phyloP scores from a whole-genome alignment of 805 yeast species.

The Ogataea populi-albae region DNA sequence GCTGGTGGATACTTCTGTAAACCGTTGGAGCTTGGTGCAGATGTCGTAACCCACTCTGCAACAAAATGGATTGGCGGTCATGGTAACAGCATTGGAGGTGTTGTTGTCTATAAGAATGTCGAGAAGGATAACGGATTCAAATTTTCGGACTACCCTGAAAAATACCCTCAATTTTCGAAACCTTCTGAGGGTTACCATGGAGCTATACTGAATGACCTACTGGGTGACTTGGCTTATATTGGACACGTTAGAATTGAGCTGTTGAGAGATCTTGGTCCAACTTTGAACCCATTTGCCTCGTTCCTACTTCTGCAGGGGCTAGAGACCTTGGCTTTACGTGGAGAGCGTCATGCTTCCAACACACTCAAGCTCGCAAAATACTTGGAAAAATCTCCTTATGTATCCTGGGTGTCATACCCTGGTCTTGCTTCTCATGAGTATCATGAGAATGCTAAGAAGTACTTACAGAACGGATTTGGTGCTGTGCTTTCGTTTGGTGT shows the following conservation, averaged over 20 bases:
- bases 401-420: slow-evolving; percentile 88
- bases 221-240: slow-evolving; percentile 77
- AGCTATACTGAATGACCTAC: slow-evolving; percentile 71
- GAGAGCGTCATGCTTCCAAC: slow-evolving; percentile 86
- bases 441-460: slow-evolving; percentile 81
- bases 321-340: slow-evolving; percentile 90
- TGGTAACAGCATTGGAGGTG: slow-evolving; percentile 93
- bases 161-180: slow-evolving; percentile 85
- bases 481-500: slow-evolving; percentile 90
- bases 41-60: slow-evolving; percentile 89
- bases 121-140: slow-evolving; percentile 88
- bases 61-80: slow-evolving; percentile 99
- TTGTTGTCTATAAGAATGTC: slow-evolving; percentile 47
- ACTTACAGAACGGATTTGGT: slow-evolving; percentile 77
- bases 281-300: slow-evolving; percentile 82
- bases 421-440: slow-evolving; percentile 78
- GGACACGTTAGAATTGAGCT: slow-evolving; percentile 79
- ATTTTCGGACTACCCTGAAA: slow-evolving; percentile 80
- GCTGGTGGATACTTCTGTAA: slow-evolving; percentile 88
- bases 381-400: slow-evolving; percentile 65
- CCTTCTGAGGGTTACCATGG: slow-evolving; percentile 97
- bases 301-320: slow-evolving; percentile 88
- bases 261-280: slow-evolving; percentile 89
- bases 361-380: slow-evolving; percentile 76
- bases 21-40: slow-evolving; percentile 89